phyloP scores from a whole-genome alignment of 2,329 filamentous ascomycete genomes.

The Ascochyta pisi region DNA sequence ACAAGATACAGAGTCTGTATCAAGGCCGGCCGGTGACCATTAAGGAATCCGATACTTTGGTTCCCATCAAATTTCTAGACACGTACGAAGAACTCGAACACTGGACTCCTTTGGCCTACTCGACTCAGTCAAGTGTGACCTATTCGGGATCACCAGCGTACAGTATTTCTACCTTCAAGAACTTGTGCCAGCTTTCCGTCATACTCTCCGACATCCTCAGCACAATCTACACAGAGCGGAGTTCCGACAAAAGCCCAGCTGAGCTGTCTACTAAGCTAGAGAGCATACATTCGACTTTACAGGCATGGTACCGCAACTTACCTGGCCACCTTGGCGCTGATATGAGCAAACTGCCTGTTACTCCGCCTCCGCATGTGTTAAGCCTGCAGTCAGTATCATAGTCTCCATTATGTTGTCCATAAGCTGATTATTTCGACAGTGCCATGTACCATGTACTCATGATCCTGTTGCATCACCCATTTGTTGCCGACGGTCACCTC shows the following conservation, averaged over 20 bases:
- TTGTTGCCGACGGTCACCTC: conserved; percentile 59
- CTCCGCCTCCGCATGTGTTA: conserved; percentile 47
- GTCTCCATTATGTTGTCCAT: not conserved
- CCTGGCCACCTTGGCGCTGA: conserved; percentile 54
- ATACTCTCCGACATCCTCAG: conserved; percentile 53
- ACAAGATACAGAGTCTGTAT: conserved; percentile 64
- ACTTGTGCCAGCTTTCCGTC: conserved; percentile 55
- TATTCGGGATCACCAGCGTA: conserved; percentile 50
- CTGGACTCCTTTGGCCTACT: conserved; percentile 57
- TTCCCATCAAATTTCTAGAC: conserved; percentile 58
- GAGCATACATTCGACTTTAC: conserved; percentile 51
- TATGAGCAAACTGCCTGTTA: conserved; percentile 31
- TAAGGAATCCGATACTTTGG: conserved; percentile 55
- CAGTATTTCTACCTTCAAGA: conserved; percentile 53
- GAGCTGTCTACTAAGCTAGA: conserved; percentile 50
- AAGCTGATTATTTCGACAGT: conserved; percentile 19
- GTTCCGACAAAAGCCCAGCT: conserved; percentile 36
- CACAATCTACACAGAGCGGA: conserved; percentile 51
- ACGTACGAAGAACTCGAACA: conserved; percentile 61
- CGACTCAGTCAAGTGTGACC: conserved; percentile 32
- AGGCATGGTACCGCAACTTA: conserved; percentile 52
- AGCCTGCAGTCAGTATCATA: conserved; percentile 31
- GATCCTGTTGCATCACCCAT: conserved; percentile 63
- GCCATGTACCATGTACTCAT: conserved; percentile 60
- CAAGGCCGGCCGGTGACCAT: conserved; percentile 60